These are phyloP conservation scores for Wickerhamomyces canadensis DNA, from an alignment of 805 yeast species.

Conservation along the genomic window DNA sequence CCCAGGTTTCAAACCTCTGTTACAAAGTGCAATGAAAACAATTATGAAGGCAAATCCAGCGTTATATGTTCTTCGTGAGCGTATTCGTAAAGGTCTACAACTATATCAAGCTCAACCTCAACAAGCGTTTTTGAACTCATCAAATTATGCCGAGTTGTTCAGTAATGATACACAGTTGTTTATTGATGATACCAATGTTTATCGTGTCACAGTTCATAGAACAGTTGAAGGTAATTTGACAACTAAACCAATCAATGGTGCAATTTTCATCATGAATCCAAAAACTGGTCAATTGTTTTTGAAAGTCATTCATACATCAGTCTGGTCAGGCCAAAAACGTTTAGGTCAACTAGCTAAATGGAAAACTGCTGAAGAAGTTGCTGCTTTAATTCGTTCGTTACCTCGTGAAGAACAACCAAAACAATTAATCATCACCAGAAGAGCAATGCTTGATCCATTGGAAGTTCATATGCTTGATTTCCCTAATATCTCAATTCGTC, in stretches of 20 bases:
- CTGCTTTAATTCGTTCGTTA: constrained; percentile 80
- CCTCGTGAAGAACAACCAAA: constrained; percentile 95
- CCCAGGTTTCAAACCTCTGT: constrained; percentile 84
- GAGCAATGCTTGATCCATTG: constrained; percentile 88
- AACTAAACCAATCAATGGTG: constrained; percentile 91
- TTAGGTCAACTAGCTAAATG: constrained; percentile 91
- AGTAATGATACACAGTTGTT: constrained; percentile 78
- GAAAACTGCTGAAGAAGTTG: constrained; percentile 98
- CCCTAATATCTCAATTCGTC: constrained; percentile 84
- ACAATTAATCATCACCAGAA: constrained; percentile 84
- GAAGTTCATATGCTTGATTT: constrained; percentile 97
- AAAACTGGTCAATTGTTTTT: constrained; percentile 84
- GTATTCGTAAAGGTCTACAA: constrained; percentile 91
- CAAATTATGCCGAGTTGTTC: constrained; percentile 86
- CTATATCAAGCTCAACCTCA: constrained; percentile 91
- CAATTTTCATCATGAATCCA: constrained; percentile 85
- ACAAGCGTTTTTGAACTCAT: constrained; percentile 83
- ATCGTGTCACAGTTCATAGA: constrained; percentile 85
- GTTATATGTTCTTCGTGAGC: constrained; percentile 81
- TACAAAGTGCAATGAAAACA: constrained; percentile 89
- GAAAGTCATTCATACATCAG: constrained; percentile 87
- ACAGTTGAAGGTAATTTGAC: constrained; percentile 91
- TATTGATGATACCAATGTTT: constrained; percentile 91
- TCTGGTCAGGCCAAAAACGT: constrained; percentile 96
- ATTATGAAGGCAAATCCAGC: constrained; percentile 96